Base-by-base conservation (phyloP, 75 land plant species). In the Gnetum montanum region DNA sequence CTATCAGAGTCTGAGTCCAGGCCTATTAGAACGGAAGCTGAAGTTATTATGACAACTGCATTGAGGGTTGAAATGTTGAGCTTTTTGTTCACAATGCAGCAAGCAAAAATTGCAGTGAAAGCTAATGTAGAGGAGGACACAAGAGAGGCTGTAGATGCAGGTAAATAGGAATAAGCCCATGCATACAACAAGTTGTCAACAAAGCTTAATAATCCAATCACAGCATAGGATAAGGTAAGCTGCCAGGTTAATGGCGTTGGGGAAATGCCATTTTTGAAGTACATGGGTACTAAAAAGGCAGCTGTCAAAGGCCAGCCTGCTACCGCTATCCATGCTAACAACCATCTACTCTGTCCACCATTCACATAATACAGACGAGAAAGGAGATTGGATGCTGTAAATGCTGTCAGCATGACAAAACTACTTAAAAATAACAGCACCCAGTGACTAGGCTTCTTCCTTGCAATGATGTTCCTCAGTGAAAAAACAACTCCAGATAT, bases 131-230 rank as follows among this genome's bases (percentile, higher is more conserved):
- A 73, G 10, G 93, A 73, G 23, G 79, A 73, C 18, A 88, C 33
- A 23, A 88, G 76, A 15, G 94, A 66, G 46, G 90, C 69, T 23
- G 94, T 88, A 3, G 94, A 88, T 34, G 90, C 80, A 13, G 90
- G 82, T 7, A 85, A 68, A 44, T 81, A 85, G 1, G 94, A 78
- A 65, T 81, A 88, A n/a, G 82, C 85, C 70, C 80, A 88, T 23
- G 93, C 85, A 60, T 71, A 88, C 85, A 88, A 67, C 47, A 88
- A 70, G 51, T 88, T 88, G 35, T 88, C 94, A 46, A 75, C 85
- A 56, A 90, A 90, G 58, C 82, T 81, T 4, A 88, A 60, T 38
- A 88, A 78, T 8, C 94, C 94, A 43, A 88, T 46, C 1, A 70
- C 58, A 23, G 69, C 47, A 45, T 88, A 88, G 19, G 86, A 65